Conservation (phyloP, 352 stramenopile species). For the Vaucheria bursata region DNA sequence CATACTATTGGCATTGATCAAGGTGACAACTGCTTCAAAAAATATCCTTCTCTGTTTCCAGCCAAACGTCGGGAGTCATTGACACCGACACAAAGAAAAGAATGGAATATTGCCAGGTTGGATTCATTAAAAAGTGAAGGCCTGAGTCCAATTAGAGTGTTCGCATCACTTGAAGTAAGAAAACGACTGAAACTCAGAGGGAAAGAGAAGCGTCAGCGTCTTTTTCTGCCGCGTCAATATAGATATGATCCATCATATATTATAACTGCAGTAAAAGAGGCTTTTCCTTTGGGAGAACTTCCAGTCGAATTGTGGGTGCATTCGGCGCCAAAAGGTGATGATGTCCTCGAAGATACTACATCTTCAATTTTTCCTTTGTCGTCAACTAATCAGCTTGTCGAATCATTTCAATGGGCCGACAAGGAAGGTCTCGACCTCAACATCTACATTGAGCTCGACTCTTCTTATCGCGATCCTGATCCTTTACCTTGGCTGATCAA, state of each 20-base stretch:
- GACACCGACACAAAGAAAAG: no score
- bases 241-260: neutral
- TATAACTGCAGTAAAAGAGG: conserved; percentile 17
- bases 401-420: conserved; percentile 25
- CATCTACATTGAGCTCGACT: conserved; percentile 39
- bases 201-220: conserved; percentile 21
- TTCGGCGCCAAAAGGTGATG: neutral
- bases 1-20: no score
- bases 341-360: no score
- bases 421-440: conserved; percentile 24
- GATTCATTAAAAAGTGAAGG: no score
- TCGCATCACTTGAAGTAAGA: conserved; percentile 21
- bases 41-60: no score
- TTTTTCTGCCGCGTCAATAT: conserved; percentile 26
- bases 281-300: conserved; percentile 32
- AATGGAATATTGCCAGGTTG: no score
- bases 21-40: no score
- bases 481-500: conserved; percentile 34
- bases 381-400: neutral
- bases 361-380: no score
- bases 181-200: conserved; percentile 28
- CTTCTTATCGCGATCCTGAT: conserved; percentile 23
- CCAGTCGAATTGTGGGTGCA: conserved; percentile 29
- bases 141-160: neutral
- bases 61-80: no score